These are phyloP conservation scores for Neophaeococcomyces aloes DNA, from an alignment of 2,329 filamentous ascomycete genomes.

Conservation along the genomic window DNA sequence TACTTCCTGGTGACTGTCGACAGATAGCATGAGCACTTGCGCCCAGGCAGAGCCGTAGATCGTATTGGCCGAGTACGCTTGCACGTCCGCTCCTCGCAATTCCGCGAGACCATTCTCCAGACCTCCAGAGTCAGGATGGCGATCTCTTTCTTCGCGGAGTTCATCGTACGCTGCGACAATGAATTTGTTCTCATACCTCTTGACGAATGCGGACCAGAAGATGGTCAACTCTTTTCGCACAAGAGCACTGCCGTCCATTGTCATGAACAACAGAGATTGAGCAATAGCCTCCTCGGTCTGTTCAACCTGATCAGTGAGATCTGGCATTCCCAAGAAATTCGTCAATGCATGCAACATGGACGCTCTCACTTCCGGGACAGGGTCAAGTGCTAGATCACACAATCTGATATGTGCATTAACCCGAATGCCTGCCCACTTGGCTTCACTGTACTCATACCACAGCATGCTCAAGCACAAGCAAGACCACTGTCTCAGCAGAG, in stretches of 20 bases:
- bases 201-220: conserved; percentile 84
- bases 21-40: conserved; percentile 76
- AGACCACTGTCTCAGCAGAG: conserved; percentile 85
- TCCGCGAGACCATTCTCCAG: conserved; percentile 24
- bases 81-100: conserved; percentile 25
- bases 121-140: conserved; percentile 39
- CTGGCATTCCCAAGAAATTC: conserved; percentile 85
- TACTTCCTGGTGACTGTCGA: conserved; percentile 90
- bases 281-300: conserved; percentile 86
- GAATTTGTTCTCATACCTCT: conserved; percentile 85
- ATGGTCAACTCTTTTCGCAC: conserved; percentile 88
- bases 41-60: conserved; percentile 94
- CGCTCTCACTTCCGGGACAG: conserved; percentile 82
- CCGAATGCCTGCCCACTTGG: conserved; percentile 90
- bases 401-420: conserved; percentile 75
- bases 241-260: conserved; percentile 85
- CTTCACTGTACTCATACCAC: conserved; percentile 82
- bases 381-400: conserved; percentile 69
- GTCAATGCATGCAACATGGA: conserved; percentile 90
- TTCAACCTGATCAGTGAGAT: conserved; percentile 81
- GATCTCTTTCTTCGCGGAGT: conserved; percentile 69
- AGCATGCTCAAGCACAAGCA: conserved; percentile 91
- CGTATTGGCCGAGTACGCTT: conserved; percentile 68
- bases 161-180: conserved; percentile 87
- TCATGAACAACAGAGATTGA: conserved; percentile 80